phyloP scores from a whole-genome alignment of 306 rosid species.

The Medicago ruthenica region DNA sequence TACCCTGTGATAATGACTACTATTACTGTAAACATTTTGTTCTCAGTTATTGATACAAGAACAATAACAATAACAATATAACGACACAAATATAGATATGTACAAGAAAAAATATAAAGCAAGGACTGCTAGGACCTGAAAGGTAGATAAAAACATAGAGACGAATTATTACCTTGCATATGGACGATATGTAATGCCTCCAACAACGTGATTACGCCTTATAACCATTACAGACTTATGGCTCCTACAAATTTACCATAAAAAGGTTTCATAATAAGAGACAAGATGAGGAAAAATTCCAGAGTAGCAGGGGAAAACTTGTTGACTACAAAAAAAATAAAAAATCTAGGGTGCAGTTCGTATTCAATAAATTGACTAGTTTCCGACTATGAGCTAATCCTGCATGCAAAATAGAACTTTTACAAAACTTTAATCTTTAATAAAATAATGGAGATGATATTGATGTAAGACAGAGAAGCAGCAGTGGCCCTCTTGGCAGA shows the following conservation, averaged over 20 bases:
- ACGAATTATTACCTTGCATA: slow-evolving; percentile 66
- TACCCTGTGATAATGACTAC: neutral
- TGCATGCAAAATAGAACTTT: slow-evolving; percentile 16
- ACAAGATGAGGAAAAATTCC: slow-evolving; percentile 13
- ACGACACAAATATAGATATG: neutral
- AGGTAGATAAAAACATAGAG: slow-evolving; percentile 11
- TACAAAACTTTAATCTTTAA: slow-evolving; percentile 20
- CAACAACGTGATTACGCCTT: slow-evolving; percentile 83
- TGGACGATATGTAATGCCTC: slow-evolving; percentile 99
- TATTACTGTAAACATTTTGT: slow-evolving; percentile 30
- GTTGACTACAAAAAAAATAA: neutral
- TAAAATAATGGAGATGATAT: slow-evolving; percentile 4
- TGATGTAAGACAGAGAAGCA: slow-evolving; percentile 4
- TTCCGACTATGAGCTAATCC: slow-evolving; percentile 14
- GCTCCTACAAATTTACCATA: slow-evolving; percentile 62
- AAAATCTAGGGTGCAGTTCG: slow-evolving; percentile 19
- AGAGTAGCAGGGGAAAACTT: slow-evolving; percentile 18
- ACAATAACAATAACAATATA: slow-evolving; percentile 18
- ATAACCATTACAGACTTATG: slow-evolving; percentile 97
- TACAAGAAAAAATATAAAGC: neutral
- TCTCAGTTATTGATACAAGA: slow-evolving; percentile 14
- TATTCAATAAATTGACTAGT: slow-evolving; percentile 30
- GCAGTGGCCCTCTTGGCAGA: slow-evolving; percentile 1
- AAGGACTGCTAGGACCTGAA: slow-evolving; percentile 2
- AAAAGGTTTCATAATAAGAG: slow-evolving; percentile 31